Base-by-base conservation (phyloP, 306 rosid species). In the Dicorynia guianensis region DNA sequence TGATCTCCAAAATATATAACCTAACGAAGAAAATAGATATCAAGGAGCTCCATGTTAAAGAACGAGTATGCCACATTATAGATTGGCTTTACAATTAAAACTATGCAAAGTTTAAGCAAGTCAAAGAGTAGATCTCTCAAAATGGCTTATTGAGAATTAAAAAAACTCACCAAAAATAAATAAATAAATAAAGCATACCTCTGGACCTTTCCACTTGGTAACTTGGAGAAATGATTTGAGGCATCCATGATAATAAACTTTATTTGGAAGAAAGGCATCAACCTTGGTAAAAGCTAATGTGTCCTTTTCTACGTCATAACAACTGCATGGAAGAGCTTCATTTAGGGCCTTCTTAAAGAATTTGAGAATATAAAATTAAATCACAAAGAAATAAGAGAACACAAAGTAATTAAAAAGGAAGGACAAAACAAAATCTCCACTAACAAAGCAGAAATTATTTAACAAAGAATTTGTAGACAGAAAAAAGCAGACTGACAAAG, bases 1-100 rank as follows among this genome's bases (percentile, higher is more conserved):
- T 95, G 98, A 78, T 95, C 98, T 63, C 98, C 98, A 85, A 95
- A 95, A 87, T 95, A 95, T 83, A 95, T 95, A 77, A 95, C 98
- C 98, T 95, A 46, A 59, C 30, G 58, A 76, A 63, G 63, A 82
- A 69, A 46, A 33, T 33, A 33, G 59, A 25, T 59, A 42, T 80
- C 49, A 63, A 67, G n/a, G 10, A 52, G 25, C 47, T 67, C 39
- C 58, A 63, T 42, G 78, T 18, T 49, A 76, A 73, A 75, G 13
- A 63, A 60, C 14, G 12, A 72, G 67, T 8, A 53, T 43, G 71
- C n/a, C 39, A 38, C 46, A 64, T 40, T 48, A 40, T 47, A 34
- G 8, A 71, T 65, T 46, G 53, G 34, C 57, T 65, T 54, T 40
- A 40, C 67, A 74, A 54, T 40, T 19, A 80, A 65, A 65, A 71